phyloP scores from a whole-genome alignment of 441 rosid species.

The Dalechampia spathulata region DNA sequence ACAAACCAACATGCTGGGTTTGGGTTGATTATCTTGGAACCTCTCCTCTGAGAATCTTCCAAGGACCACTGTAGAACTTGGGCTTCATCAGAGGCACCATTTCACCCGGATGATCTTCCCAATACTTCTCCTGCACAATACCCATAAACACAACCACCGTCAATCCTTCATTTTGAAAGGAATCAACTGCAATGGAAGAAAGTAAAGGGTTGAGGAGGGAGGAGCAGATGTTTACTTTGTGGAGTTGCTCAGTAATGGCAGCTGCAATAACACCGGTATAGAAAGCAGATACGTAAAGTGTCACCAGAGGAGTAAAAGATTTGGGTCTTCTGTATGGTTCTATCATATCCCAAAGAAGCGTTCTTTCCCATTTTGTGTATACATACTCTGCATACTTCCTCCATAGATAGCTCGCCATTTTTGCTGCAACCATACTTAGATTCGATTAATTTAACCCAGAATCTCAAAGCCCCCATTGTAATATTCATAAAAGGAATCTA shows the following conservation, averaged over 20 bases:
- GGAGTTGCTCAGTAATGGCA: slow-evolving; percentile 78
- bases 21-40: slow-evolving; percentile 35
- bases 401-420: slow-evolving; percentile 65
- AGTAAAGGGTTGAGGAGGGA: no score
- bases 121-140: slow-evolving; percentile 66
- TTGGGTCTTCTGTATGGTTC: slow-evolving; percentile 76
- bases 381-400: slow-evolving; percentile 73
- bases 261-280: slow-evolving; percentile 85
- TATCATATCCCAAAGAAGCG: slow-evolving; percentile 75
- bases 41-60: slow-evolving; percentile 72
- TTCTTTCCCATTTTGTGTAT: slow-evolving; percentile 66
- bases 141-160: slow-evolving; percentile 11
- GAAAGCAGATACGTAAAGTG: slow-evolving; percentile 65
- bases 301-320: slow-evolving; percentile 62
- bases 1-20: no score
- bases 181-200: no score
- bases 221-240: slow-evolving; percentile 36
- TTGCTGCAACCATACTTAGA: no score
- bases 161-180: neutral
- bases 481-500: no score
- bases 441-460: no score
- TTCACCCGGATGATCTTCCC: slow-evolving; percentile 91
- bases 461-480: no score
- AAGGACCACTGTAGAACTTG: slow-evolving; percentile 64
- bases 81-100: slow-evolving; percentile 78